Evolutionary conservation across 108 stramenopile species (phyloP).

Genomic region (Asterionellopsis glacialis): DNA sequence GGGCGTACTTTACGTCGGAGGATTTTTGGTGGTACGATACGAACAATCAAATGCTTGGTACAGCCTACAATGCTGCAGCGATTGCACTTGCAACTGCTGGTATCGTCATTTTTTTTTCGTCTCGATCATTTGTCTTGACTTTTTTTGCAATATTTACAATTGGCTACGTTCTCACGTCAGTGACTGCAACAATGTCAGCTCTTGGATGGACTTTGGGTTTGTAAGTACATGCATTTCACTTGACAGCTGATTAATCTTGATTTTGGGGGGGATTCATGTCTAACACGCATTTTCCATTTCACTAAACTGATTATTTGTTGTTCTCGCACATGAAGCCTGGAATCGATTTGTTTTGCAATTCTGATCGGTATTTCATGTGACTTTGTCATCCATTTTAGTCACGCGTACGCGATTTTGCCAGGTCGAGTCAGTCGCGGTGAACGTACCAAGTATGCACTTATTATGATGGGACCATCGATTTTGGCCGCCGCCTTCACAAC

Average conservation of each 20-base stretch:
- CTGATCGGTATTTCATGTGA: constrained; percentile 48
- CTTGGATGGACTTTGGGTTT: constrained; percentile 52
- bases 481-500: constrained; percentile 51
- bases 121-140: constrained; percentile 36
- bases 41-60: constrained; percentile 27
- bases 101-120: constrained; percentile 34
- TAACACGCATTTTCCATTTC: too few relatives aligned
- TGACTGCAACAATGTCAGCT: constrained; percentile 42
- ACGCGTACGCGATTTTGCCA: constrained; percentile 33
- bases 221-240: constrained; percentile 3
- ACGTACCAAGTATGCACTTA: constrained; percentile 37
- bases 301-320: too few relatives aligned
- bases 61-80: constrained; percentile 4
- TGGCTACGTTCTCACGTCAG: constrained; percentile 39
- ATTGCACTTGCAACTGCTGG: constrained; percentile 32
- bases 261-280: neutral
- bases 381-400: constrained; percentile 55
- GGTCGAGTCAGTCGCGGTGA: constrained; percentile 22
- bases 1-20: constrained; percentile 15
- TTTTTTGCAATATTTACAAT: constrained; percentile 36
- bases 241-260: too few relatives aligned
- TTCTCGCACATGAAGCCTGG: constrained; percentile 12
- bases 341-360: constrained; percentile 52
- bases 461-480: constrained; percentile 50
- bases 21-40: constrained; percentile 58